phyloP scores from a whole-genome alignment of 2,329 filamentous ascomycete species.

The Parastagonospora avenae region DNA sequence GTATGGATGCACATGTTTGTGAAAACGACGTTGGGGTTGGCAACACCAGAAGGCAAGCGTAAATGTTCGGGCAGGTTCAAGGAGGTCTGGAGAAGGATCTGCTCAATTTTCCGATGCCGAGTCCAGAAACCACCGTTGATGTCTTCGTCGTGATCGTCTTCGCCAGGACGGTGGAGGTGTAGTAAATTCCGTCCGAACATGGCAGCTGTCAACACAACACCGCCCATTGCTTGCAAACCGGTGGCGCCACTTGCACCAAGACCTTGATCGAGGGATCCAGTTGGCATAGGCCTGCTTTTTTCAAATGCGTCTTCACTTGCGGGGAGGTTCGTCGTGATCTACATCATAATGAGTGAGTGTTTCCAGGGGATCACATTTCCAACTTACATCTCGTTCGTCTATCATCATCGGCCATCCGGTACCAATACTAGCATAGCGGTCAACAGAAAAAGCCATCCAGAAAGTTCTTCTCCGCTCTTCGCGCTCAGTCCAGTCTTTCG shows the following conservation, averaged over 20 bases:
- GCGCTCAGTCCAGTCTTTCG: constrained; percentile 90
- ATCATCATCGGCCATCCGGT: constrained; percentile 97
- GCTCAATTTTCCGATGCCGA: constrained; percentile 86
- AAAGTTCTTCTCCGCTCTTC: constrained; percentile 92
- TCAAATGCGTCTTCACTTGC: constrained; percentile 84
- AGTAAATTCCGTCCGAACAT: constrained; percentile 89
- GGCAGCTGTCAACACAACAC: constrained; percentile 82
- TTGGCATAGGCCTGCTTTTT: constrained; percentile 75
- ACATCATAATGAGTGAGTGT: constrained; percentile 11
- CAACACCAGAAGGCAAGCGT: constrained; percentile 76
- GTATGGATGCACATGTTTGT: constrained; percentile 97
- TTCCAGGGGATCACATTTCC: not conserved
- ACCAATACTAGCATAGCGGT: constrained; percentile 92
- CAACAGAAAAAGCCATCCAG: constrained; percentile 90
- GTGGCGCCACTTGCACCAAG: constrained; percentile 73
- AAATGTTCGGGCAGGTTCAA: constrained; percentile 80
- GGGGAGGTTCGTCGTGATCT: constrained; percentile 84
- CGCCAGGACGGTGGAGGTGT: constrained; percentile 85
- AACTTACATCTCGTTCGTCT: constrained; percentile 80
- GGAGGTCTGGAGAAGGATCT: constrained; percentile 84
- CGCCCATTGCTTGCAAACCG: constrained; percentile 77
- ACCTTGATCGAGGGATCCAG: constrained; percentile 71
- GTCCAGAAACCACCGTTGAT: constrained; percentile 96
- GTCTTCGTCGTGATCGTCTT: constrained; percentile 81
- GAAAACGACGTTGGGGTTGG: constrained; percentile 85